Evolutionary conservation across 495 filamentous ascomycete genomes (phyloP).

Genomic region (Penicillium coprophilum): DNA sequence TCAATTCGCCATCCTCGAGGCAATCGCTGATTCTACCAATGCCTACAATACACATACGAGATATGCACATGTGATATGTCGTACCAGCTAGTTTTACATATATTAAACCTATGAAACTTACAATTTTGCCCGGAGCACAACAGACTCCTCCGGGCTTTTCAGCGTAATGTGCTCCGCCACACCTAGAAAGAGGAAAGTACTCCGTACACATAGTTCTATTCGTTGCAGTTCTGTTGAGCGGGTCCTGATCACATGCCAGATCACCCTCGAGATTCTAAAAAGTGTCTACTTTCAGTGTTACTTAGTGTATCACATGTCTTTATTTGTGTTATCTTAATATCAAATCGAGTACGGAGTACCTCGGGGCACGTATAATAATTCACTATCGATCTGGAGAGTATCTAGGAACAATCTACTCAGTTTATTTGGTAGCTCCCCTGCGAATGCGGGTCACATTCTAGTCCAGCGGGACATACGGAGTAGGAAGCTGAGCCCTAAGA

Average conservation of each 20-base stretch:
- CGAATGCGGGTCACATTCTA: neutral
- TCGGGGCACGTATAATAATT: neutral
- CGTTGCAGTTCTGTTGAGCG: neutral
- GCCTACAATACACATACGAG: too few relatives aligned
- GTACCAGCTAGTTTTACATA: too few relatives aligned
- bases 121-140: too few relatives aligned
- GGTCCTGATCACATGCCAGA: neutral
- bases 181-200: too few relatives aligned
- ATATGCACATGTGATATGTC: too few relatives aligned
- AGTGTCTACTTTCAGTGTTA: neutral
- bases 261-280: neutral
- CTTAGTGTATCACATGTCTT: neutral
- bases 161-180: too few relatives aligned
- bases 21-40: neutral
- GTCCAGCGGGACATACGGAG: neutral
- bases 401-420: too few relatives aligned
- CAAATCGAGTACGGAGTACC: neutral
- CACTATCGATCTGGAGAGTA: neutral
- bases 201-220: too few relatives aligned
- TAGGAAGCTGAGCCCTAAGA: neutral
- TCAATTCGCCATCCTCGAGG: too few relatives aligned
- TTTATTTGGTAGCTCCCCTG: too few relatives aligned
- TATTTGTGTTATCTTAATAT: neutral
- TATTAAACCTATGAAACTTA: too few relatives aligned
- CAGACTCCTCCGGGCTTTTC: too few relatives aligned